Base-by-base conservation (phyloP, 805 yeast species). In the Yarrowia keelungensis region DNA sequence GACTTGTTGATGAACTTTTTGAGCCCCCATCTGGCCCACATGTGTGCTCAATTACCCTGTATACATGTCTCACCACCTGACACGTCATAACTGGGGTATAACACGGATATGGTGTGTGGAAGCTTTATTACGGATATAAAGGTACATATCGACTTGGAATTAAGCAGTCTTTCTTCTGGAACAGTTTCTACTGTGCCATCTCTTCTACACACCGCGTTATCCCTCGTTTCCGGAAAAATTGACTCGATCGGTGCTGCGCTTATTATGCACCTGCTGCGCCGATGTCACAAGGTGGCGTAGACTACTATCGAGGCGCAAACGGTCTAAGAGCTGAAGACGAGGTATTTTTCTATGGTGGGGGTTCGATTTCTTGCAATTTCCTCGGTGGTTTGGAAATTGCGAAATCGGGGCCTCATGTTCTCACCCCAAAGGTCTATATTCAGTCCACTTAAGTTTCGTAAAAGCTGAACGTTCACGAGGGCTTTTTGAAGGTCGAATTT, bases 221-320 rank as follows among this genome's bases (percentile, higher is more conserved):
- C 32, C 32, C 45, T 2, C 8, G 12, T 53, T 38, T 53, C 16
- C 45, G 36, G 59, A 8, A 38, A 19, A 39, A 8, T 22, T 19
- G 59, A 22, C 59, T 53, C 45, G 45, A 39, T 53, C 36, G 8
- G 45, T 53, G 59, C 59, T 53, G 59, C 59, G 59, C 59, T 14
- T 53, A 53, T 38, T 53, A 53, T 53, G 59, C 59, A 38, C 32
- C 59, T 53, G 59, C 59, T 53, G 59, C 59, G 59, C 59, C 59
- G 36, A 36, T 53, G 59, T 53, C 59, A 53, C 59, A 53, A 53
- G 59, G 59, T 38, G 59, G 45, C 36, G 59, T 38, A 53, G 59
- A 14, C 59, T 53, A 22, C 39, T 19, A 19, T 10, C 45, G 10
- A 53, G 58, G 19, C 45, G 45, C 45, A 39, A 53, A 38, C 4